Percentiles rank a stretch among this genome's conserved stretches.
Conservation (phyloP, 148 eudicot genomes). For the Amaranthus cruentus region DNA sequence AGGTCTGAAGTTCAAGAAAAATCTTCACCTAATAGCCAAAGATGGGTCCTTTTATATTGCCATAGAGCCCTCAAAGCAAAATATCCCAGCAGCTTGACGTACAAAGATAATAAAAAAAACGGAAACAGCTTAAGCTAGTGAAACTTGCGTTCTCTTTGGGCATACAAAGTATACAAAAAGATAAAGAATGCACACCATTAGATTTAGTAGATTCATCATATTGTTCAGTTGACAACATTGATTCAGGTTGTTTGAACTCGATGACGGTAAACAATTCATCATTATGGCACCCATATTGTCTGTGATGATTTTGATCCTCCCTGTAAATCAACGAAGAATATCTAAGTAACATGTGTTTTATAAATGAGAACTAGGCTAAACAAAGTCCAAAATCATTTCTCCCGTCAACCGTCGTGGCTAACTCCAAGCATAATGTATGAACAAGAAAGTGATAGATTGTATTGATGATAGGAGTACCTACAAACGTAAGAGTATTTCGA, state of each 20-base stretch:
- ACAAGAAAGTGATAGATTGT: no score
- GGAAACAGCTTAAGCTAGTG: not conserved
- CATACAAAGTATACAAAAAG: conserved; percentile 2
- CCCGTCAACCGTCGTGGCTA: no score
- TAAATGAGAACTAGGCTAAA: not conserved
- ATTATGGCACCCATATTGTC: conserved; percentile 19
- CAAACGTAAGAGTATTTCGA: no score
- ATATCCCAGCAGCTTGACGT: not conserved
- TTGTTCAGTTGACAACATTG: conserved; percentile 23
- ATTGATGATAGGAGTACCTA: no score
- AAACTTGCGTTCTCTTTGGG: not conserved
- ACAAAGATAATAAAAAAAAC: not conserved
- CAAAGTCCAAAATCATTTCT: no score
- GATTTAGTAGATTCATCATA: conserved; percentile 16
- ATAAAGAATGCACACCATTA: conserved; percentile 19
- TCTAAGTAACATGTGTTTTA: conserved; percentile 2
- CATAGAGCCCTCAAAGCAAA: not conserved
- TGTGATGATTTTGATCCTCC: conserved; percentile 28
- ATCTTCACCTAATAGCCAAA: no score
- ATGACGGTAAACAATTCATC: conserved; percentile 19
- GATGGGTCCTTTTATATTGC: no score
- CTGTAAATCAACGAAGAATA: conserved; percentile 37
- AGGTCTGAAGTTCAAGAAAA: no score
- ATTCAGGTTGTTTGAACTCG: conserved; percentile 26
- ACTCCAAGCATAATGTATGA: no score